A percentile compares a stretch with the other conserved stretches of the same genome.
Evolutionary conservation across 1,284 basidiomycete genomes (phyloP).

Genomic region (Pseudozyma tsukubaensis): DNA sequence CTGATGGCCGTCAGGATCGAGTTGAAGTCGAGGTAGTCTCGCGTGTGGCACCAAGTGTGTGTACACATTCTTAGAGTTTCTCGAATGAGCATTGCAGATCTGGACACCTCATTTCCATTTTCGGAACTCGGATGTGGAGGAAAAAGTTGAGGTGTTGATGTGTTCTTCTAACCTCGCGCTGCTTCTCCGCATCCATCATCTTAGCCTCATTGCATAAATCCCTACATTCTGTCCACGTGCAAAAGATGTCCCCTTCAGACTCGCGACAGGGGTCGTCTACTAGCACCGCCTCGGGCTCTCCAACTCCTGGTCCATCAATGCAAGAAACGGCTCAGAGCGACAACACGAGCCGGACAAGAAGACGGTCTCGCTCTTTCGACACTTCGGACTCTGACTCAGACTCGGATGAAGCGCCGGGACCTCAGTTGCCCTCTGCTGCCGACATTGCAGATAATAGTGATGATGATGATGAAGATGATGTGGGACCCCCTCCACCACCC

Average conservation of each 20-base stretch:
- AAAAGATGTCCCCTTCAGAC: neutral
- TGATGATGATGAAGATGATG: conserved; percentile 14
- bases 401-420: conserved; percentile 15
- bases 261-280: neutral
- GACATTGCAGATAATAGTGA: neutral
- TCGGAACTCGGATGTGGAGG: too few species aligned
- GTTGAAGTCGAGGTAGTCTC: too few species aligned
- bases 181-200: too few species aligned
- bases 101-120: too few species aligned
- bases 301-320: conserved; percentile 12
- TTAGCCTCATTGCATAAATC: too few species aligned
- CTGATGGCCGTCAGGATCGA: too few species aligned
- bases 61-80: too few species aligned
- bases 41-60: too few species aligned
- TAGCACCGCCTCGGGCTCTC: conserved; percentile 8
- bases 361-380: conserved; percentile 29
- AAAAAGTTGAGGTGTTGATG: too few species aligned
- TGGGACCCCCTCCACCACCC: conserved; percentile 30
- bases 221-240: too few species aligned
- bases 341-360: conserved; percentile 1
- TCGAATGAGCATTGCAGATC: too few species aligned
- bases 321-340: neutral
- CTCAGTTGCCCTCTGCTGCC: conserved; percentile 3
- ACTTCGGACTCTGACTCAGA: conserved; percentile 21
- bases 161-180: too few species aligned